Evolutionary conservation across 441 rosid genomes (phyloP).

Genomic region (Cnidoscolus chayamansa): DNA sequence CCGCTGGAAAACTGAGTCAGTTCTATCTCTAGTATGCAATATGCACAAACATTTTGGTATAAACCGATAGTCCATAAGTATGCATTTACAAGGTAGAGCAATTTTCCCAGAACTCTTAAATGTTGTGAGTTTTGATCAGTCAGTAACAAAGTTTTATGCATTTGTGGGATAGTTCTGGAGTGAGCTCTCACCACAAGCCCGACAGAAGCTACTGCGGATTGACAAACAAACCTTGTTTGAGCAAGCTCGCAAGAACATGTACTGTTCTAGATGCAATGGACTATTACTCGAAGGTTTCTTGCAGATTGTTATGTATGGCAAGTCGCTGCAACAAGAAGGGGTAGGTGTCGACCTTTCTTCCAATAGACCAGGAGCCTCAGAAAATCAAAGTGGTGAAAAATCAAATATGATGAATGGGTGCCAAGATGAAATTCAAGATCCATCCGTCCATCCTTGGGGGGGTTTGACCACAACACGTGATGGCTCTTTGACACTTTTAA

Average conservation of each 20-base stretch:
- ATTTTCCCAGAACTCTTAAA: not conserved
- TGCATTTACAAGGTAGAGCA: not conserved
- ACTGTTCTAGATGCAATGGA: slow-evolving; percentile 92
- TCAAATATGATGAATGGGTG: slow-evolving; percentile 34
- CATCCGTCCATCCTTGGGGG: slow-evolving; percentile 90
- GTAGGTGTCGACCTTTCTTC: slow-evolving; percentile 34
- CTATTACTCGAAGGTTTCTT: slow-evolving; percentile 76
- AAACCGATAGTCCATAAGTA: not conserved
- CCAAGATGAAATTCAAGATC: slow-evolving; percentile 69
- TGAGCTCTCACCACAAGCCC: slow-evolving; percentile 54
- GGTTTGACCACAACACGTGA: slow-evolving; percentile 78
- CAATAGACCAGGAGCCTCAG: slow-evolving; percentile 35
- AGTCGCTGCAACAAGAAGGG: slow-evolving; percentile 64
- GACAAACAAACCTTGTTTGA: slow-evolving; percentile 86
- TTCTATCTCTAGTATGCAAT: not conserved
- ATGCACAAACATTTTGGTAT: not conserved
- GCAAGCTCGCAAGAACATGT: slow-evolving; percentile 92
- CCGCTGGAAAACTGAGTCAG: not conserved
- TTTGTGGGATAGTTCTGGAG: slow-evolving; percentile 67
- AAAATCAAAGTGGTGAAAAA: slow-evolving; percentile 39
- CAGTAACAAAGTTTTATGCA: slow-evolving; percentile 10
- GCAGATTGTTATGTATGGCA: slow-evolving; percentile 85
- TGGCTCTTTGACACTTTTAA: slow-evolving; percentile 74
- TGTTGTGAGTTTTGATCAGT: not conserved
- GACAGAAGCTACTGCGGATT: slow-evolving; percentile 67